Base-by-base conservation (phyloP, 768 basidiomycete genomes). In the Lactifluus pinguis region DNA sequence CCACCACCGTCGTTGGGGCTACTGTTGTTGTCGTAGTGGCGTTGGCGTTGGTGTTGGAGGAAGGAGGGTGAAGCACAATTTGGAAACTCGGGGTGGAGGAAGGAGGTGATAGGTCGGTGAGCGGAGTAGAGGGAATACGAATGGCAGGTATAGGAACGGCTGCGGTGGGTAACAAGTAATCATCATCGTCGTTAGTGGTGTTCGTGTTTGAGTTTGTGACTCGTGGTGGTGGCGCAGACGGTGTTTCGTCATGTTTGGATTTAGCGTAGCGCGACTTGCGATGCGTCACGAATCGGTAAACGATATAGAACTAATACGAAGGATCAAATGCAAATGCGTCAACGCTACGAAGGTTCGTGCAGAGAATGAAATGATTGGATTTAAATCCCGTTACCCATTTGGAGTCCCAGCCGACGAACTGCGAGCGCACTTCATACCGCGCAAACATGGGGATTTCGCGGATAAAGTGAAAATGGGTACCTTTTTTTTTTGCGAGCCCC, bases 371-470 rank as follows among this genome's bases (percentile, higher is more conserved):
- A 19, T 1, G 19, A 14, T 42, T 25, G 25, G 25, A 25, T 25
- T 25, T 1, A 13, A 38, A 7, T 6, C 17, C 72, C 82, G 49
- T 66, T 25, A 86, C 87, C 88, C 88, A 90, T 80, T 91, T 91
- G 38, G 83, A 73, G 55, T 89, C 87, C 89, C 89, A 91, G 6
- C 78, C 73, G 11, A 74, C 83, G 2, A 88, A 71, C 25, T 69
- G 75, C 11, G 80, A 68, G 44, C 83, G 75, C 10, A 89, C 76
- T 71, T 90, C 85, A 63, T 86, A 90, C 1, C 72, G 70, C 9
- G 77, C 68, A 7, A 87, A 71, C 55, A 85, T 81, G 1, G 85
- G 79, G 25, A 91, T 87, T 71, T 91, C 89, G 14, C 79, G 79
- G 49, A 88, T 72, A 70, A 86, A 90, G 63, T 80, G 75, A 68